Evolutionary conservation across 176 grass and related monocot species (phyloP).

Genomic region (Saccharum spontaneum): DNA sequence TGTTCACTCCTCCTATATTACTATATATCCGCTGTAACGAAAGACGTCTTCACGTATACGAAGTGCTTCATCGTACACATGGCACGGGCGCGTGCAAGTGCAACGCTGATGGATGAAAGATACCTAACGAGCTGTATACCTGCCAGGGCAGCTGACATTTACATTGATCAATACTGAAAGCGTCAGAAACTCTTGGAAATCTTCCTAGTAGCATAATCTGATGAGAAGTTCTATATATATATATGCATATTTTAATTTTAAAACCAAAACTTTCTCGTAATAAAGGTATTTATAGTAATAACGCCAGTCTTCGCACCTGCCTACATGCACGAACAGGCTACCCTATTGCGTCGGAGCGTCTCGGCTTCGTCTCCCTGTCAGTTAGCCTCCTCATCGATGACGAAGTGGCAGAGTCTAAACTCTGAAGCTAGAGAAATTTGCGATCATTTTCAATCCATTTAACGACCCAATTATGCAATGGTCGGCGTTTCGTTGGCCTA

Average conservation of each 20-base stretch:
- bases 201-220: background rate
- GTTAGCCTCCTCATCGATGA: background rate
- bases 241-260: too few relatives aligned
- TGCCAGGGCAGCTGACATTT: background rate
- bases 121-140: background rate
- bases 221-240: too few relatives aligned
- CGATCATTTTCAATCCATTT: background rate
- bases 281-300: too few relatives aligned
- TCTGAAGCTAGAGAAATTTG: background rate
- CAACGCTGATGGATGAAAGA: background rate
- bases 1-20: too few relatives aligned
- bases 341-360: background rate
- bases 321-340: background rate
- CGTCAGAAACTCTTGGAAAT: background rate
- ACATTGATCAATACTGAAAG: background rate
- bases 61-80: background rate
- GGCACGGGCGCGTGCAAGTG: background rate
- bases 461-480: background rate
- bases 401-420: background rate
- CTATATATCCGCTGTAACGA: background rate
- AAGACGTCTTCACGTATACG: background rate
- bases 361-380: background rate
- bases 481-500: slow-evolving; percentile 7
- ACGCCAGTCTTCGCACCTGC: too few relatives aligned
- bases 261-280: too few relatives aligned